Percentiles rank a stretch among this genome's conserved stretches.
phyloP scores from a whole-genome alignment of 257 asterid genomes.

The Solanum pinnatisectum region DNA sequence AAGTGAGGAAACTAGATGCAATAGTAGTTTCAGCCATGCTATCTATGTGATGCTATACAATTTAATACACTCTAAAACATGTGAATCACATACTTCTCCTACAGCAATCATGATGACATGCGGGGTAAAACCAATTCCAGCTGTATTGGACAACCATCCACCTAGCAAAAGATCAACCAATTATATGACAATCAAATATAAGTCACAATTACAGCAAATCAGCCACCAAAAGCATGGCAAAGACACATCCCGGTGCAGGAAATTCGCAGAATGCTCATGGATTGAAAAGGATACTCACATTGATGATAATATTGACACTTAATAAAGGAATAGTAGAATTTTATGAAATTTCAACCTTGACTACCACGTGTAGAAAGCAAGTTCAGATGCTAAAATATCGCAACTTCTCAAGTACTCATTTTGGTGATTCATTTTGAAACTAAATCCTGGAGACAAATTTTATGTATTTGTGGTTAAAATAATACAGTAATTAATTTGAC shows the following conservation, averaged over 20 bases:
- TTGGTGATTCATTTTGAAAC: neutral
- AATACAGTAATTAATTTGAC: neutral
- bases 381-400: neutral
- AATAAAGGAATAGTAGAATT: neutral
- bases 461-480: neutral
- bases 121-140: conserved; percentile 63
- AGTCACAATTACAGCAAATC: neutral
- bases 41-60: neutral
- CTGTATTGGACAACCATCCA: conserved; percentile 49
- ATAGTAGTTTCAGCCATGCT: neutral
- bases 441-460: neutral
- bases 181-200: neutral
- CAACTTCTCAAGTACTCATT: neutral
- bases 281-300: neutral
- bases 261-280: neutral
- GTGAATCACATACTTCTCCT: conserved; percentile 55
- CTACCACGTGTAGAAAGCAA: neutral
- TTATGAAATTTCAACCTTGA: neutral
- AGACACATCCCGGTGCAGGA: neutral
- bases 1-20: neutral
- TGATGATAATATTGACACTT: neutral
- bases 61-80: neutral
- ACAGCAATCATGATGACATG: conserved; percentile 53
- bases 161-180: conserved; percentile 40
- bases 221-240: neutral